Evolutionary conservation across 2,329 filamentous ascomycete species (phyloP).

Genomic region (Lecanosticta acicola): DNA sequence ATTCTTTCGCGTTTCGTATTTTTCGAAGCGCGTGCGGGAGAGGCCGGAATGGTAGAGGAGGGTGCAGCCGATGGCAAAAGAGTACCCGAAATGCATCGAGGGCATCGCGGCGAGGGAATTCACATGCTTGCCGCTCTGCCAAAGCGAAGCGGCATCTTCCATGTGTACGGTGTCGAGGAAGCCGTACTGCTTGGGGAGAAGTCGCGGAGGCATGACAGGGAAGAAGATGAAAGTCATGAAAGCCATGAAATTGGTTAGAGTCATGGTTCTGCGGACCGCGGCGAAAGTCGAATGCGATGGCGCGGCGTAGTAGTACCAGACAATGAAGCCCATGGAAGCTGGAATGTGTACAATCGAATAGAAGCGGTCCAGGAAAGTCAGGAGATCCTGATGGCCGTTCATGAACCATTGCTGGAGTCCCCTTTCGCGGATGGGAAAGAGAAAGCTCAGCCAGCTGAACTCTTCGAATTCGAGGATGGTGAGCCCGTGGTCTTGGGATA

Average conservation of each 20-base stretch:
- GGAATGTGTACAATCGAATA: constrained; percentile 58
- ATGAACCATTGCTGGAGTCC: constrained; percentile 55
- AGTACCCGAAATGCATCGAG: constrained; percentile 49
- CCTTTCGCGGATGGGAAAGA: constrained; percentile 49
- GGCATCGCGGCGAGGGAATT: constrained; percentile 41
- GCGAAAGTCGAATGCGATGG: constrained; percentile 42
- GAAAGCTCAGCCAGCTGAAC: constrained; percentile 43
- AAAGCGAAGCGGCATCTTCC: constrained; percentile 40
- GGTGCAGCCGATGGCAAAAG: constrained; percentile 48
- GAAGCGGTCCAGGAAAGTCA: constrained; percentile 52
- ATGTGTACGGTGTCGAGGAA: constrained; percentile 42
- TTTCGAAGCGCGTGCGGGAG: constrained; percentile 34
- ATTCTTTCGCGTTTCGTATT: constrained; percentile 40
- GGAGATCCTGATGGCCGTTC: constrained; percentile 47
- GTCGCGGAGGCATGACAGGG: constrained; percentile 47
- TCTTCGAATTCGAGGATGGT: constrained; percentile 52
- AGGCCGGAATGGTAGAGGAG: constrained; percentile 47
- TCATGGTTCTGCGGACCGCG: constrained; percentile 38
- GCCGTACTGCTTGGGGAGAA: constrained; percentile 39
- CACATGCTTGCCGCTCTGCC: constrained; percentile 43
- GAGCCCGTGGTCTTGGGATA: constrained; percentile 51
- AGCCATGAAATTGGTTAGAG: constrained; percentile 47
- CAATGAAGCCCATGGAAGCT: constrained; percentile 47
- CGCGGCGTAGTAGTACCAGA: constrained; percentile 56
- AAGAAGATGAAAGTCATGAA: constrained; percentile 47